phyloP scores from a whole-genome alignment of 2,329 filamentous ascomycete species.

The Verticillium nubilum region DNA sequence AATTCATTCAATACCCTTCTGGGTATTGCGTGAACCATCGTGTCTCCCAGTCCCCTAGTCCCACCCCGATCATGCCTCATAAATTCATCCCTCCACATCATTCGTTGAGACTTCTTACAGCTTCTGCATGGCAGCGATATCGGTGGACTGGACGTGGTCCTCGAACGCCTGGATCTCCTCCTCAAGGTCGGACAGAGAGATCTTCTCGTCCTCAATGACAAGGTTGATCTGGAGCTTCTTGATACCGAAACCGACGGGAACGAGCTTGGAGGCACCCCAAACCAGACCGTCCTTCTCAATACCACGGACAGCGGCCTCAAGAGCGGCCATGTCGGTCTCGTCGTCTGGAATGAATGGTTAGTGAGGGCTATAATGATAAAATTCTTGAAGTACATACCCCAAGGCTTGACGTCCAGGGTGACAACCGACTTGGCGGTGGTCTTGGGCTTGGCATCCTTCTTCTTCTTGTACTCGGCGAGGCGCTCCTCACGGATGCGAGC shows the following conservation, averaged over 20 bases:
- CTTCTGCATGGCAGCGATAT: conserved; percentile 44
- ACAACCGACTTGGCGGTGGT: conserved; percentile 91
- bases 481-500: conserved; percentile 80
- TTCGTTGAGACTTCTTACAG: conserved; percentile 11
- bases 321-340: conserved; percentile 82
- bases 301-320: conserved; percentile 74
- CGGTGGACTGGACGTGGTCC: conserved; percentile 93
- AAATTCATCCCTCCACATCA: conserved; percentile 16
- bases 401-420: conserved; percentile 95
- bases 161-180: conserved; percentile 77
- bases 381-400: conserved; percentile 64
- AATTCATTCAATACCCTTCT: conserved; percentile 3
- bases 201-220: conserved; percentile 94
- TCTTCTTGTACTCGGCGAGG: conserved; percentile 89
- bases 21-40: conserved; percentile 3
- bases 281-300: conserved; percentile 92
- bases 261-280: conserved; percentile 89
- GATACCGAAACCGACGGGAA: conserved; percentile 93
- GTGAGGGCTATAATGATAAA: conserved; percentile 13
- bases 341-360: conserved; percentile 53
- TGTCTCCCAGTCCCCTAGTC: neutral
- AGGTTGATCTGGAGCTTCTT: conserved; percentile 99
- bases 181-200: conserved; percentile 82
- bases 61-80: conserved; percentile 23
- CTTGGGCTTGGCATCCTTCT: conserved; percentile 95